phyloP scores from a whole-genome alignment of 2,329 filamentous ascomycete genomes.

The Zarea fungicola region DNA sequence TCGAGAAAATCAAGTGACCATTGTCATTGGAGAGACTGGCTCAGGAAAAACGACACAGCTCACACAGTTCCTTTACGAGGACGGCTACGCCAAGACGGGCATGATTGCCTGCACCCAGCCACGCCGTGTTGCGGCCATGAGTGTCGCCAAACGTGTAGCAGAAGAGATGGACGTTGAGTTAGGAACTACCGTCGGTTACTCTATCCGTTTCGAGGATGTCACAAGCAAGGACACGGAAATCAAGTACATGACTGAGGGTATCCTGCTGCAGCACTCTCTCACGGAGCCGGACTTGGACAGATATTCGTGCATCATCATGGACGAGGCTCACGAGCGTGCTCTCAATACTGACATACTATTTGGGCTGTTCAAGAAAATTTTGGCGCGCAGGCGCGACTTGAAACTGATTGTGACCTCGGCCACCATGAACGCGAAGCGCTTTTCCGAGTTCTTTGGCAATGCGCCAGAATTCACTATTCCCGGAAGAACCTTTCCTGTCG shows the following conservation, averaged over 20 bases:
- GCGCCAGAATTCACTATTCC: constrained; percentile 96
- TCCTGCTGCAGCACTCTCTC: constrained; percentile 85
- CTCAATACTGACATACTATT: constrained; percentile 96
- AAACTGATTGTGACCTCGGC: constrained; percentile 97
- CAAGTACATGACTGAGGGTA: constrained; percentile 99
- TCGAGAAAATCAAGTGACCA: constrained; percentile 92
- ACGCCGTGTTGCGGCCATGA: constrained; percentile 95
- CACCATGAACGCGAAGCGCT: constrained; percentile 96
- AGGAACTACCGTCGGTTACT: constrained; percentile 85
- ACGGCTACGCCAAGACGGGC: constrained; percentile 81
- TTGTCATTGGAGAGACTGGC: constrained; percentile 94
- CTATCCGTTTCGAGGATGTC: constrained; percentile 97
- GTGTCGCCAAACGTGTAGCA: constrained; percentile 93
- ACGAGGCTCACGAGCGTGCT: constrained; percentile 95
- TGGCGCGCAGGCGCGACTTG: constrained; percentile 80
- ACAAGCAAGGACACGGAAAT: constrained; percentile 93
- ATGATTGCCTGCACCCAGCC: constrained; percentile 97
- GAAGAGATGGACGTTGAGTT: constrained; percentile 97
- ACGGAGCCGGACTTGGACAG: constrained; percentile 90
- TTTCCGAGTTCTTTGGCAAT: constrained; percentile 92
- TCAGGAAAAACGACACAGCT: constrained; percentile 97
- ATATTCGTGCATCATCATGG: constrained; percentile 99
- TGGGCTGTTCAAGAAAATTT: constrained; percentile 95
- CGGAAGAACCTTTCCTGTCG: constrained; percentile 92
- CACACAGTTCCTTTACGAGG: constrained; percentile 92